Evolutionary conservation across 192 early-diverging fungal genomes (phyloP), one percentile per base, ranked within the genome.

Genomic region (Coemansia sp.): DNA sequence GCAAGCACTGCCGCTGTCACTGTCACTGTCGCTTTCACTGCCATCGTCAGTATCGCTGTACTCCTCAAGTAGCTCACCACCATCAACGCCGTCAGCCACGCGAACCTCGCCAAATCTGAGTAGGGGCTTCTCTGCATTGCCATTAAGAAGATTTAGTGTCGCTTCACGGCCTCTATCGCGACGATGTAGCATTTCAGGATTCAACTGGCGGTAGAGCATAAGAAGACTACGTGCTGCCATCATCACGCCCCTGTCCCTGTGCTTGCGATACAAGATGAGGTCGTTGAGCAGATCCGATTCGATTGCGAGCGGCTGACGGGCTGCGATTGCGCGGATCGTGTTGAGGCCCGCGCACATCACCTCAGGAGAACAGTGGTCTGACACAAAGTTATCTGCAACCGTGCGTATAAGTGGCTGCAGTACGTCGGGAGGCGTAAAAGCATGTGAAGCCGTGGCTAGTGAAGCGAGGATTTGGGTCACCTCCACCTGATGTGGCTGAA

Each of bases 371-470:
- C 87, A 90, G 75, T 95, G 94, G 69, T 92, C 93, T 45, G 94
- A 93, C 22, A 99, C 91, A 88, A 99, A 99, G 84, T 93, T 94
- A 79, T 99, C 93, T 13, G 98, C 95, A 18, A 98, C 89, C 11
- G 91, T 92, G 65, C 90, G 89, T n/a, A 99, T 78, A 8, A 97
- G 88, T 10, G 92, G 88, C 72, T 91, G 88, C 55, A 98, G 79
- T 4, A 86, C 89, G 78, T 99, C 98, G 6, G 98, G 98, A 26
- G 98, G 98, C 6, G 97, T 88, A 16, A 99, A 85, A 11, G 94
- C 87, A 76, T 99, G 97, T 1, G 90, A 87, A n/a, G 91, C 88
- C 70, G 97, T 96, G 32, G 98, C 96, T 39, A 90, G 78, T 60
- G 90, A 89, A 22, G 95, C 96, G 32, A 99, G 84, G 19, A 99